phyloP scores from a whole-genome alignment of 1,284 basidiomycete species.

The Tilletia caries region DNA sequence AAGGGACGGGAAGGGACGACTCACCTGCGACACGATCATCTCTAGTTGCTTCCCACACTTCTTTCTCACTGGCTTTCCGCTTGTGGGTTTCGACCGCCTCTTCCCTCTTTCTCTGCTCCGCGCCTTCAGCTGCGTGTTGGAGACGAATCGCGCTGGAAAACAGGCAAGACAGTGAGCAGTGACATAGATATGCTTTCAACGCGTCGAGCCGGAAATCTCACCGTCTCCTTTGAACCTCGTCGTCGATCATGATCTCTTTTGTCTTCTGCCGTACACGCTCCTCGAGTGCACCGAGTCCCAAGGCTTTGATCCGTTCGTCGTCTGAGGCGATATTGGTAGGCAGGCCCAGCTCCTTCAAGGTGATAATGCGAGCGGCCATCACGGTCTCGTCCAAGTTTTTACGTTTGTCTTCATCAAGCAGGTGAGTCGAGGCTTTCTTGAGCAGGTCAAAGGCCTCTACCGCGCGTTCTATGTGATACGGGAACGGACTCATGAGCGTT shows the following conservation, averaged over 20 bases:
- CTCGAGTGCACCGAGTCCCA: constrained; percentile 55
- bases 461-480: constrained; percentile 52
- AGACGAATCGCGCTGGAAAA: constrained; percentile 55
- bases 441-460: constrained; percentile 61
- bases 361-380: constrained; percentile 52
- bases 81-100: constrained; percentile 55
- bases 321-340: constrained; percentile 48
- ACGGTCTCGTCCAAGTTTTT: constrained; percentile 54
- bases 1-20: background rate
- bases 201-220: constrained; percentile 30
- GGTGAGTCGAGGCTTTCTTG: constrained; percentile 58
- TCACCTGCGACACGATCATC: constrained; percentile 45
- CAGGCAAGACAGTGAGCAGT: background rate
- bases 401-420: constrained; percentile 51
- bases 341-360: constrained; percentile 50
- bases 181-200: background rate
- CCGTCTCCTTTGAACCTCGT: constrained; percentile 58
- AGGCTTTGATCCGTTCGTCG: constrained; percentile 54
- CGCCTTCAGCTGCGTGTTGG: constrained; percentile 61
- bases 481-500: background rate
- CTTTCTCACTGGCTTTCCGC: constrained; percentile 56
- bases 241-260: constrained; percentile 61
- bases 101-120: constrained; percentile 58
- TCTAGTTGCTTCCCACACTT: constrained; percentile 58
- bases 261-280: constrained; percentile 57